These are phyloP conservation scores for Podospora sp. DNA, from an alignment of 495 filamentous ascomycete species.

Conservation along the genomic window DNA sequence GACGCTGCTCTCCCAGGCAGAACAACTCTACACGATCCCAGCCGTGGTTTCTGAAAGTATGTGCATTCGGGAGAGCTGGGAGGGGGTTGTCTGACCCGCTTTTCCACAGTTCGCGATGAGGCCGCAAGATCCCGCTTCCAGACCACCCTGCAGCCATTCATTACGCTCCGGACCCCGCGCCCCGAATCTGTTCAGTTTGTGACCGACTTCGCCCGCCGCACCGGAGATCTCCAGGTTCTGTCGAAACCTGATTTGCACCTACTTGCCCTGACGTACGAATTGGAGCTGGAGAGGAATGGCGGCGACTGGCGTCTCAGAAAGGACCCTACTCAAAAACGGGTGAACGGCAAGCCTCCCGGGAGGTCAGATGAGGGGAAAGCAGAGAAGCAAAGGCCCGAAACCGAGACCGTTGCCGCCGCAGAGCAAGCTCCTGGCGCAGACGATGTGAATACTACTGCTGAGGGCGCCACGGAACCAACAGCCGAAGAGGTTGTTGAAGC, in stretches of 20 bases:
- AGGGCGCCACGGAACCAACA: background rate
- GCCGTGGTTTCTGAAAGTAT: conserved; percentile 86
- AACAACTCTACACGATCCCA: conserved; percentile 81
- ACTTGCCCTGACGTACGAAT: conserved; percentile 86
- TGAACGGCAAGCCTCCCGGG: conserved; percentile 70
- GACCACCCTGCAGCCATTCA: conserved; percentile 78
- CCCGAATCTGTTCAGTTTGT: conserved; percentile 76
- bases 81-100: background rate
- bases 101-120: conserved; percentile 59
- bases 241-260: conserved; percentile 87
- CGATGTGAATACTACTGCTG: background rate
- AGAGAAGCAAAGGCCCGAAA: conserved; percentile 15
- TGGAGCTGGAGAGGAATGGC: conserved; percentile 81
- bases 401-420: conserved; percentile 13
- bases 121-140: conserved; percentile 77
- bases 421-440: conserved; percentile 25
- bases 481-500: conserved; percentile 22
- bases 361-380: conserved; percentile 22
- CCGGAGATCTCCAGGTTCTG: conserved; percentile 84
- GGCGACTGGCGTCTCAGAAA: conserved; percentile 78
- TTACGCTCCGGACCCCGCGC: conserved; percentile 72
- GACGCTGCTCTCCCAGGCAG: conserved; percentile 71
- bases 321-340: conserved; percentile 71
- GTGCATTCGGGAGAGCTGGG: background rate
- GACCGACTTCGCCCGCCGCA: conserved; percentile 84